Base-by-base conservation (phyloP, 2,329 filamentous ascomycete genomes). In the Aureobasidium sp. region DNA sequence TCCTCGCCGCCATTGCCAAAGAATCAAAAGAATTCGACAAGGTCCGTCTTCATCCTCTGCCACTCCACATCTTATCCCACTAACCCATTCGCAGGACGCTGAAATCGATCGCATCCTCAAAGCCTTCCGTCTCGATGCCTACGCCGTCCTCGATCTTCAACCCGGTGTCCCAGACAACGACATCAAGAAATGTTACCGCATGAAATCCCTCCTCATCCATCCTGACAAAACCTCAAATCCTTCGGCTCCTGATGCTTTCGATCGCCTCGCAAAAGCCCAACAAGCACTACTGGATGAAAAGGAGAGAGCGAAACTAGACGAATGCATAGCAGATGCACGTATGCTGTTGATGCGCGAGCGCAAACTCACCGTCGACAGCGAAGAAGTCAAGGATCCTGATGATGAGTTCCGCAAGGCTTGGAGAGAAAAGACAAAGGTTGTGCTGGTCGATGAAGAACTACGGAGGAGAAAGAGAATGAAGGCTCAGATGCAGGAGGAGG, bases 201-300 rank as follows among this genome's bases (percentile, higher is more conserved):
- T 91, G 70, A 97, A 97, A 76, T 99, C 94, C n/a, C 87, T 99
- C 62, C 86, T 99, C 53, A 97, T 99, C 79, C 94, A 99, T 79
- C 94, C 94, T 7, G 94, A 99, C 80, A 99, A 99, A 76, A 97
- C 94, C 61, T 86, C 86, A 71, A 97, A 99, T 72, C 88, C 91
- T 0, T 84, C 81, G 53, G 94, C 94, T 0, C 93, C 94, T 3
- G 94, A 97, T 70, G 94, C 94, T 66, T 99, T 99, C 72, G 94
- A 99, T 76, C 87, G 93, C 10, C 83, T 99, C 32, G 96, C 96
- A 71, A 97, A 97, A 76, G 94, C 94, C 0, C 91, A 97, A 72
- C 89, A 86, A 2, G 85, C 90, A 68, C 84, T 99, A 5, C 88
- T 96, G 79, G 94, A 99, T 74, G 93, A 97, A 79, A 97, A 97